phyloP scores from a whole-genome alignment of 2,329 filamentous ascomycete genomes.

The Daldinia sp. region DNA sequence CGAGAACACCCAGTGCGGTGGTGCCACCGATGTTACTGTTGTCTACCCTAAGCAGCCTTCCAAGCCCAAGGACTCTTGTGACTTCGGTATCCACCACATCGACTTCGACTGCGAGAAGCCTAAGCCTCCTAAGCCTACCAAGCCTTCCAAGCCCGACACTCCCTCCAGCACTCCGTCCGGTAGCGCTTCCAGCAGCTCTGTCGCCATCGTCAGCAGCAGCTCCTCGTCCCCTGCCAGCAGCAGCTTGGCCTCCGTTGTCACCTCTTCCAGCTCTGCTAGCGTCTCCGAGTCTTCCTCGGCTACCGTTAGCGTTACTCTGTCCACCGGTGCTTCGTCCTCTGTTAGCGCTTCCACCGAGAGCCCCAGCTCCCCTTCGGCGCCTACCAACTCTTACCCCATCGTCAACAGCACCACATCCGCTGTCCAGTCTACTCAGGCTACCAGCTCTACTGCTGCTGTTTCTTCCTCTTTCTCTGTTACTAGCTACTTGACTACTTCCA shows the following conservation, averaged over 20 bases:
- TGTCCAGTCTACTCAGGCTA: conserved; percentile 9
- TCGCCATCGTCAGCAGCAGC: conserved; percentile 6
- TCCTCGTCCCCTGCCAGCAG: conserved; percentile 2
- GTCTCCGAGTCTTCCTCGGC: not conserved
- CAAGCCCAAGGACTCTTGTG: conserved; percentile 67
- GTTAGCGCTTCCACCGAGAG: conserved; percentile 5
- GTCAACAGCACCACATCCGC: conserved; percentile 30
- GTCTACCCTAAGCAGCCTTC: conserved; percentile 67
- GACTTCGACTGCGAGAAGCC: conserved; percentile 72
- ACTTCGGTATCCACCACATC: conserved; percentile 77
- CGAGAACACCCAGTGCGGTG: conserved; percentile 89
- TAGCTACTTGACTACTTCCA: conserved; percentile 57
- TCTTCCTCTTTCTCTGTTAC: conserved; percentile 43
- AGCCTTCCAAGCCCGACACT: conserved; percentile 27
- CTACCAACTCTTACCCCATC: conserved; percentile 22
- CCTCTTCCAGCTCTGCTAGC: conserved; percentile 2
- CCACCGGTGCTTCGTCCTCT: conserved; percentile 14
- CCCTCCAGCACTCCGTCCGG: conserved; percentile 23
- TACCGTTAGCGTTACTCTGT: not conserved
- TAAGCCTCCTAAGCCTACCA: conserved; percentile 37
- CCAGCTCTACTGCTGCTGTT: conserved; percentile 31
- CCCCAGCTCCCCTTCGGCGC: conserved; percentile 28
- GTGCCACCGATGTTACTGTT: conserved; percentile 82
- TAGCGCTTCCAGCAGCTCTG: conserved; percentile 20
- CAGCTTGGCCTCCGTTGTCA: not conserved